Base-by-base conservation (phyloP, 1,139 yeast genomes). In the Yamadazyma sp. region DNA sequence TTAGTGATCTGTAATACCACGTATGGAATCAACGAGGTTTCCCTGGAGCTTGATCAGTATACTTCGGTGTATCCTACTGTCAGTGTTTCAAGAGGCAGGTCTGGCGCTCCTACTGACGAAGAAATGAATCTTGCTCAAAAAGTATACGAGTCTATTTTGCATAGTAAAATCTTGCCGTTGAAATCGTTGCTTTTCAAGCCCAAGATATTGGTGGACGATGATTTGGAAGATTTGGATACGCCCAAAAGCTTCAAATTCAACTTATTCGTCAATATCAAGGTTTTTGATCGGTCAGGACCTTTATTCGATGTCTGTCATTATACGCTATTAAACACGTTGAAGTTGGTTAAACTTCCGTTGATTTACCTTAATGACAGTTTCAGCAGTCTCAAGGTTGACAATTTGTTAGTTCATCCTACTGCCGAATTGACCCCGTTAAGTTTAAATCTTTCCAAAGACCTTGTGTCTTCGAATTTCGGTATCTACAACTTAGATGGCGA, bases 71-170 rank as follows among this genome's bases (percentile, higher is more conserved):
- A 77, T 54, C 94, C 96, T 0, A 83, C 86, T 31, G 90, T 90
- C 9, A 94, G 87, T 50, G 78, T 88, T 12, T 76, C 82, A 40
- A 70, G 94, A 42, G 96, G 95, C 14, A 70, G 88, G 40, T 40
- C 46, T 0, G 87, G 89, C 25, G 88, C 92, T 2, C 97, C 97
- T 16, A 82, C 94, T 1, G 89, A 83, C 48, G 97, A 90, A 62
- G 97, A 90, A 59, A 88, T 87, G 86, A 80, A 78, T 22, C 55
- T 86, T 24, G 79, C 95, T 3, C 95, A 87, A 57, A 69, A 70
- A 42, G 53, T 87, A 23, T 80, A 78, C 52, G 87, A 86, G 49
- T 61, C 72, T 3, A 55, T 84, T 12, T 60, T 77, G 39, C 80
- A 78, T 48, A 71, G 82, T 14, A 76, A 77, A 35, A 45, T 82